Base-by-base conservation (phyloP, 2,329 filamentous ascomycete genomes). In the Epicoccum sorghinum region DNA sequence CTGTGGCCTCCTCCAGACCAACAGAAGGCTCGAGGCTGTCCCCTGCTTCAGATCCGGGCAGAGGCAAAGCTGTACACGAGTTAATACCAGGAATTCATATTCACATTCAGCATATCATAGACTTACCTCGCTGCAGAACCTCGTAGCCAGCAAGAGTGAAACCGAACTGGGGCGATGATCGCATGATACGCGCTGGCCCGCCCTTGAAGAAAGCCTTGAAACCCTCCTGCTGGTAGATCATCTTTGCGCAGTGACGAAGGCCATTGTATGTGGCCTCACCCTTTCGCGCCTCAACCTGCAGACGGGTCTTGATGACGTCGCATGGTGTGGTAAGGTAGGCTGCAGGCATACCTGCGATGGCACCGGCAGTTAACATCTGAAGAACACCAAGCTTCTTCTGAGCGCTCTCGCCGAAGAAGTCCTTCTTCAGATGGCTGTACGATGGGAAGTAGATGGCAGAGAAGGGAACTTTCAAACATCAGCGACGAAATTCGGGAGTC, bases 141-240 rank as follows among this genome's bases (percentile, higher is more conserved):
- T 99, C 95, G 76, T 98, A 99, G 38, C 90, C 90, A 3, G 95
- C 95, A 23, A 99, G 86, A 0, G 95, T 99, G 81, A 98, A 98
- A 61, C 95, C 95, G 75, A 99, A 99, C 74, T 99, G 95, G 13
- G 95, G 95, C 10, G 92, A 97, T 0, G 92, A 97, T 69, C 95
- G 89, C 74, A 98, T 78, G 70, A 99, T 96, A 80, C 95, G 91
- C 7, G 95, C 95, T 1, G 93, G 93, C 1, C 95, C 95, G 64
- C 95, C 95, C 82, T 98, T 98, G 87, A 98, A 99, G 83, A 99
- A 99, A 24, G 95, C 95, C 60, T 84, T 86, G 84, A 97, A 93
- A 9, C 95, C 95, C 77, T 99, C 95, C 75, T 98, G 90, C 75
- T 88, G 86, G 80, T 83, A 88, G 67, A 99, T 90, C 12, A 91